These are phyloP conservation scores for Cornus suecica DNA, from an alignment of 148 eudicot genomes.

Conservation along the genomic window DNA sequence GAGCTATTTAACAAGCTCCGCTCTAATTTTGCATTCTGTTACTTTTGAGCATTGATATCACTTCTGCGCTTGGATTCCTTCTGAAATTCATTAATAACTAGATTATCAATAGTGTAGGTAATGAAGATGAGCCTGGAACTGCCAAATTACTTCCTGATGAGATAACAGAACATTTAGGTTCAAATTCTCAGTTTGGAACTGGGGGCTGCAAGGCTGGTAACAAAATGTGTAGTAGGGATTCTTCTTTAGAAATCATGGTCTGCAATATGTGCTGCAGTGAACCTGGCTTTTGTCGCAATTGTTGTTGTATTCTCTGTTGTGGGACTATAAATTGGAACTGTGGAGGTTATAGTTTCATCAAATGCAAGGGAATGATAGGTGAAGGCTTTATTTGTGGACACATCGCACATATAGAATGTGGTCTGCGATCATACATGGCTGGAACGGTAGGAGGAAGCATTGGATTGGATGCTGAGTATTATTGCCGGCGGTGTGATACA, in stretches of 20 bases:
- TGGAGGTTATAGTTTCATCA: constrained; percentile 65
- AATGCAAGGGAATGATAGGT: constrained; percentile 48
- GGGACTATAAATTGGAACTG: constrained; percentile 35
- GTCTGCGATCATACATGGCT: constrained; percentile 80
- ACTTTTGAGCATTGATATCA: background rate
- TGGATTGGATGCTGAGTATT: constrained; percentile 80
- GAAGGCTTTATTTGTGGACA: constrained; percentile 73
- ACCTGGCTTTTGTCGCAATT: constrained; percentile 70
- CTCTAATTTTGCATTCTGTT: background rate
- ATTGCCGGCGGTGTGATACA: constrained; percentile 84
- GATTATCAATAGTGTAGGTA: constrained; percentile 11
- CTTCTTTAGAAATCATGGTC: constrained; percentile 36
- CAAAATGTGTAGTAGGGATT: constrained; percentile 45
- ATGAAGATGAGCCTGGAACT: constrained; percentile 29
- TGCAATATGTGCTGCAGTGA: constrained; percentile 86
- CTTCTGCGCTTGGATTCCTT: background rate
- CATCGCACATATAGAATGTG: constrained; percentile 72
- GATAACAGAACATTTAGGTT: constrained; percentile 27
- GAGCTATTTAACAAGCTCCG: background rate
- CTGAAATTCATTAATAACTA: background rate
- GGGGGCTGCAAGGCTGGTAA: constrained; percentile 76
- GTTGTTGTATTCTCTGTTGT: constrained; percentile 86
- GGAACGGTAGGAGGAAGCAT: constrained; percentile 89
- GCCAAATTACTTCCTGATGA: constrained; percentile 34
- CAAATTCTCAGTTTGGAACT: constrained; percentile 32